These are phyloP conservation scores for Penicillium sp. DNA, from an alignment of 2,329 filamentous ascomycete species.

Conservation along the genomic window DNA sequence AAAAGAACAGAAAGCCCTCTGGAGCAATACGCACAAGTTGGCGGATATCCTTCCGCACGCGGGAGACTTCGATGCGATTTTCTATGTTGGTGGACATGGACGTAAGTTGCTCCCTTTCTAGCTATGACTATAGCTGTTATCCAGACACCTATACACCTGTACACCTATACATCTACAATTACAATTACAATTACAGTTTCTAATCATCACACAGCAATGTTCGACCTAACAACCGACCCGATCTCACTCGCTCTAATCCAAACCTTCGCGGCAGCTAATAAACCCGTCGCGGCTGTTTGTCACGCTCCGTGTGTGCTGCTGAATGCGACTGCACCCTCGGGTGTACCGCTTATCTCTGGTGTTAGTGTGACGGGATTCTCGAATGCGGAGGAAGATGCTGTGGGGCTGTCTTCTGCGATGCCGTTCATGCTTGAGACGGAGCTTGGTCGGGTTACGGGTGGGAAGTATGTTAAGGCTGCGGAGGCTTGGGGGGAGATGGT, in stretches of 20 bases:
- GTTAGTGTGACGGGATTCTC: slow-evolving; percentile 49
- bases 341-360: slow-evolving; percentile 42
- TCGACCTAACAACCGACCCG: slow-evolving; percentile 47
- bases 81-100: slow-evolving; percentile 59
- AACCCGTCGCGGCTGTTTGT: slow-evolving; percentile 52
- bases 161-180: too few species aligned
- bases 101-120: slow-evolving; percentile 39
- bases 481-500: slow-evolving; percentile 48
- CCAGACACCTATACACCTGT: neutral
- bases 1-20: slow-evolving; percentile 56
- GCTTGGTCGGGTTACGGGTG: slow-evolving; percentile 40
- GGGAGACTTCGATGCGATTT: slow-evolving; percentile 62
- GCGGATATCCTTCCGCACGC: slow-evolving; percentile 56
- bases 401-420: slow-evolving; percentile 40
- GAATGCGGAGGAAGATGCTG: slow-evolving; percentile 48
- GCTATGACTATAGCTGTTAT: neutral
- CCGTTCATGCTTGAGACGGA: slow-evolving; percentile 50
- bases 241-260: slow-evolving; percentile 47
- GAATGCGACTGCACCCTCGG: slow-evolving; percentile 45
- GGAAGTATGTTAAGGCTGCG: slow-evolving; percentile 47
- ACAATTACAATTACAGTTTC: neutral
- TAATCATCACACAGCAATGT: slow-evolving; percentile 42
- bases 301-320: slow-evolving; percentile 48
- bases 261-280: slow-evolving; percentile 48
- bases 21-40: slow-evolving; percentile 62